Conservation (phyloP, 2,329 filamentous ascomycete genomes). For the Scopulariopsis brevicaulis region DNA sequence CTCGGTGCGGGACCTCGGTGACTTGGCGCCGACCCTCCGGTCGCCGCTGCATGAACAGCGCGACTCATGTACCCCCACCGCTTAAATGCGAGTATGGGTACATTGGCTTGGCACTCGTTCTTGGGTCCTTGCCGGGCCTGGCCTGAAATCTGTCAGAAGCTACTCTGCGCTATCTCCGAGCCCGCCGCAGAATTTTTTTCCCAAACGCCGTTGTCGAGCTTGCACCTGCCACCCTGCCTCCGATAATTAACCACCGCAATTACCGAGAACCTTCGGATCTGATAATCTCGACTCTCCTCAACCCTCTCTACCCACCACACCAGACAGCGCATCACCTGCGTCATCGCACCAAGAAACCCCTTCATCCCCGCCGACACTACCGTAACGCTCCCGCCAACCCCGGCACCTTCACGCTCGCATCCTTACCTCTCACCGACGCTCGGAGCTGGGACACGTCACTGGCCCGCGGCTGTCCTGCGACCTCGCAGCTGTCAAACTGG, state of each 20-base stretch:
- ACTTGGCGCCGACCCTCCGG: not conserved
- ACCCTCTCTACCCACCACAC: not conserved
- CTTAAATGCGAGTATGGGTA: not conserved
- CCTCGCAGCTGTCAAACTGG: conserved; percentile 40
- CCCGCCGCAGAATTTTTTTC: conserved; percentile 1
- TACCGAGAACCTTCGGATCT: not conserved
- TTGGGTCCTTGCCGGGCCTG: not conserved
- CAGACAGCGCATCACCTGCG: not conserved
- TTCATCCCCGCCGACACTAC: not conserved
- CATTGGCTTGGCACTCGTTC: not conserved
- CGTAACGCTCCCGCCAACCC: not conserved
- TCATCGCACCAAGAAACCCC: not conserved
- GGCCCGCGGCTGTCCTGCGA: not conserved
- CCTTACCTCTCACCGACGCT: not conserved
- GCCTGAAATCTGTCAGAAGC: not conserved
- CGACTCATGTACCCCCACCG: not conserved
- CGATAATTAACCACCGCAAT: not conserved
- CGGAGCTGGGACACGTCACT: not conserved
- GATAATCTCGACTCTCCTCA: not conserved
- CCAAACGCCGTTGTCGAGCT: not conserved
- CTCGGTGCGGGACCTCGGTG: not conserved
- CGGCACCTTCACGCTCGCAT: not conserved
- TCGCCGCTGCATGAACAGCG: not conserved
- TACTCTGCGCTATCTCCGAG: conserved; percentile 1
- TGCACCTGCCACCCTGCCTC: not conserved